These are phyloP conservation scores for Cryphonectria parasitica DNA, from an alignment of 2,329 filamentous ascomycete species.

Conservation along the genomic window DNA sequence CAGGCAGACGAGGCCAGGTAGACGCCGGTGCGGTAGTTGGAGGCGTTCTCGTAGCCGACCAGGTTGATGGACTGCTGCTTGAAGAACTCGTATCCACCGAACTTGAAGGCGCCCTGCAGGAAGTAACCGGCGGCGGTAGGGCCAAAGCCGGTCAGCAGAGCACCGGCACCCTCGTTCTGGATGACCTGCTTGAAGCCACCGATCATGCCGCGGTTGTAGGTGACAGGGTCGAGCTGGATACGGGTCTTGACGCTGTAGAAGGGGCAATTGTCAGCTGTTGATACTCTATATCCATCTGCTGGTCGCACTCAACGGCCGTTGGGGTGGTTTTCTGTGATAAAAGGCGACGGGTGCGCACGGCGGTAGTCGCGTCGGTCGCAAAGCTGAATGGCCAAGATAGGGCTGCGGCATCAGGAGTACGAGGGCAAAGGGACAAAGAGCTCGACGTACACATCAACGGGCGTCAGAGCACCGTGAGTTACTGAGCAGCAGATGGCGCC, in stretches of 20 bases:
- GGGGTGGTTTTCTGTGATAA: background rate
- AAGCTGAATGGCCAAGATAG: slow-evolving; percentile 16
- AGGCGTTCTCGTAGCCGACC: slow-evolving; percentile 76
- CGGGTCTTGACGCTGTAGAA: slow-evolving; percentile 83
- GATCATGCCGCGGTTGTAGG: slow-evolving; percentile 87
- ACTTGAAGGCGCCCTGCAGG: slow-evolving; percentile 92
- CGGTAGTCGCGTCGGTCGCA: slow-evolving; percentile 10
- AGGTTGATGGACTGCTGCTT: slow-evolving; percentile 87
- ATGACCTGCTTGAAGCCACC: slow-evolving; percentile 87
- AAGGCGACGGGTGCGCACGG: background rate
- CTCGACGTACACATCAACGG: slow-evolving; percentile 94
- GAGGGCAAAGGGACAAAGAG: background rate
- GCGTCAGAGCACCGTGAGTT: slow-evolving; percentile 95
- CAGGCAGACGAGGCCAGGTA: slow-evolving; percentile 73
- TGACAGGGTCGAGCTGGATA: slow-evolving; percentile 88
- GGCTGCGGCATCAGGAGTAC: background rate
- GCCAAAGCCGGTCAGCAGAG: slow-evolving; percentile 82
- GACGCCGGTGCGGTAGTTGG: slow-evolving; percentile 78
- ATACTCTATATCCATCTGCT: slow-evolving; percentile 17
- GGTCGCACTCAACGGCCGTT: background rate
- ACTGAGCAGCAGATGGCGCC: slow-evolving; percentile 97
- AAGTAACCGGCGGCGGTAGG: slow-evolving; percentile 90
- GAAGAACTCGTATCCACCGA: slow-evolving; percentile 95
- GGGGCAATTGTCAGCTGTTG: slow-evolving; percentile 7
- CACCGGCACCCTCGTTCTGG: slow-evolving; percentile 80